Percentiles rank a stretch among this genome's conserved stretches.
phyloP scores from a whole-genome alignment of 2,329 filamentous ascomycete genomes.

The Colletotrichum coccodes region DNA sequence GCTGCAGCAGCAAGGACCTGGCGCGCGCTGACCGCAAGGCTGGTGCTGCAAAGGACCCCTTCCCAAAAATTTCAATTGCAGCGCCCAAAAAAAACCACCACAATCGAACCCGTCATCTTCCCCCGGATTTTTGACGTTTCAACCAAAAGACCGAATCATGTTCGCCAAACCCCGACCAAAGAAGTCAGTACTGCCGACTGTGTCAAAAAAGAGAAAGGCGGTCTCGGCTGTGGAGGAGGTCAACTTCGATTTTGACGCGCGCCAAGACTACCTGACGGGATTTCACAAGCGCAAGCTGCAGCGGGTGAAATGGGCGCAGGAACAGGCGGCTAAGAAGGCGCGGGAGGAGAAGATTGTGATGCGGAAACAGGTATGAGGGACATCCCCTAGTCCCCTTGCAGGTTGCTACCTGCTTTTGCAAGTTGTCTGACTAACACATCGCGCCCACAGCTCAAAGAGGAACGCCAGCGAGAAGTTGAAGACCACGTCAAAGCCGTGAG shows the following conservation, averaged over 20 bases:
- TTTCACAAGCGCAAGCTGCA: constrained; percentile 96
- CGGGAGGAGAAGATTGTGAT: constrained; percentile 79
- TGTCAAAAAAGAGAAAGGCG: constrained; percentile 74
- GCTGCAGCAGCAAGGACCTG: constrained; percentile 19
- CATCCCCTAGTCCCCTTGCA: neutral
- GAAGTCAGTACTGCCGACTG: constrained; percentile 65
- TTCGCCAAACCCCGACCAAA: constrained; percentile 70
- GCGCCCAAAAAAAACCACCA: constrained; percentile 7
- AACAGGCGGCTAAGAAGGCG: constrained; percentile 80
- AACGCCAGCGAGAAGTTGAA: constrained; percentile 83
- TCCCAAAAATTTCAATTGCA: constrained; percentile 24
- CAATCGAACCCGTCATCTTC: constrained; percentile 5
- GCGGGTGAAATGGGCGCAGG: constrained; percentile 85
- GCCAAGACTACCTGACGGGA: constrained; percentile 89
- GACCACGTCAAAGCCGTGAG: constrained; percentile 84
- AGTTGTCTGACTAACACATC: neutral
- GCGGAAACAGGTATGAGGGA: constrained; percentile 74
- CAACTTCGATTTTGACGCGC: constrained; percentile 81
- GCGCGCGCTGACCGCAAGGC: constrained; percentile 17
- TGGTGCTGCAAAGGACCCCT: constrained; percentile 7
- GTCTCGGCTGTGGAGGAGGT: constrained; percentile 78
- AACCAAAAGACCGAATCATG: constrained; percentile 41
- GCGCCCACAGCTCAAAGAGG: constrained; percentile 79
- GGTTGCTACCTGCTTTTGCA: neutral
- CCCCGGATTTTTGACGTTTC: constrained; percentile 3